Conservation (phyloP, 1,284 basidiomycete species). For the Ganoderma sinense region DNA sequence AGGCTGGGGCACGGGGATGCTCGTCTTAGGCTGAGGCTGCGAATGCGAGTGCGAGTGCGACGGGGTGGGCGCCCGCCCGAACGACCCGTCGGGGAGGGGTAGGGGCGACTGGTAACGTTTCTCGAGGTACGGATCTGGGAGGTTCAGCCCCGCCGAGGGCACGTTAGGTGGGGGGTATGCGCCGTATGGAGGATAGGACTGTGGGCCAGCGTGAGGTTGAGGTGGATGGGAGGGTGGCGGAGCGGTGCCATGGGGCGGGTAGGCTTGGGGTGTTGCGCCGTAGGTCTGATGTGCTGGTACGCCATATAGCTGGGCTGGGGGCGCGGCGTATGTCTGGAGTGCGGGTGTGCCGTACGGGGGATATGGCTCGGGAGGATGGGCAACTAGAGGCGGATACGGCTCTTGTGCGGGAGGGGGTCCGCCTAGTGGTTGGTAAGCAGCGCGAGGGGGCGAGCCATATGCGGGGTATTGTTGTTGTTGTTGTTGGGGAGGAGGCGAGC, state of each 20-base stretch:
- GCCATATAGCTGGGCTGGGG: background rate
- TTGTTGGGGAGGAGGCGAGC: slow-evolving; percentile 4
- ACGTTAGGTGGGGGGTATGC: background rate
- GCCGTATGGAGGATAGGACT: slow-evolving; percentile 1
- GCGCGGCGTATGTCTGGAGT: background rate
- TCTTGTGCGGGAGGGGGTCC: background rate
- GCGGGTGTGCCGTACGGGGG: background rate
- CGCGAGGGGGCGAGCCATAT: slow-evolving; percentile 10
- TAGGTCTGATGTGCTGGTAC: background rate
- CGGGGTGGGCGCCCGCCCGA: background rate
- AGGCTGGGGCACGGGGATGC: background rate
- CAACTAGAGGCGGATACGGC: background rate
- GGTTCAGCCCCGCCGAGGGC: slow-evolving; percentile 21
- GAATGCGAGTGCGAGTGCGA: slow-evolving; percentile 21
- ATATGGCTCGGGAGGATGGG: background rate
- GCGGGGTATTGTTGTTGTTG: slow-evolving; percentile 2
- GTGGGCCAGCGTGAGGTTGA: background rate
- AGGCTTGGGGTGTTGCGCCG: background rate
- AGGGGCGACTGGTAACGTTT: slow-evolving; percentile 54
- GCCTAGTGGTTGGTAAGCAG: background rate
- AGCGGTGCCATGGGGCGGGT: background rate
- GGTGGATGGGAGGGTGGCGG: background rate
- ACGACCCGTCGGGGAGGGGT: slow-evolving; percentile 49
- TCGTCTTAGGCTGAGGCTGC: background rate
- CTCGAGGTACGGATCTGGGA: slow-evolving; percentile 52